A percentile compares a stretch with the other conserved stretches of the same genome.
phyloP scores from a whole-genome alignment of 2,329 filamentous ascomycete genomes.

The Verticillium nubilum region DNA sequence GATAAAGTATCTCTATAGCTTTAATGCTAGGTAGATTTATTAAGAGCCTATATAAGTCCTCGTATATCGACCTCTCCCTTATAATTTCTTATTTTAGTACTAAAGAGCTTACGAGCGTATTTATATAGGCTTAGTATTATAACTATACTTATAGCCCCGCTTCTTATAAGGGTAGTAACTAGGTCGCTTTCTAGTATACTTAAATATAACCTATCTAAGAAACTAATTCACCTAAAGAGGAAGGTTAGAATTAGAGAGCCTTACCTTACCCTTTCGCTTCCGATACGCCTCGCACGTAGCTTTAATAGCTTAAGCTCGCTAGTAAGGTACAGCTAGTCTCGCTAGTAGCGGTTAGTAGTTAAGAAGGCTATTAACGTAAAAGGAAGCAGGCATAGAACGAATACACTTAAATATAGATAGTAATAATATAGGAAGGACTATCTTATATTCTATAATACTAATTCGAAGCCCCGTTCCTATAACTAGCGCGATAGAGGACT shows the following conservation, averaged over 20 bases:
- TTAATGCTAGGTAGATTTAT: not conserved
- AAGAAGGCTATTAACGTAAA: too few species aligned
- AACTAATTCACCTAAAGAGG: not conserved
- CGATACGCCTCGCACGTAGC: too few species aligned
- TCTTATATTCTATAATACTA: too few species aligned
- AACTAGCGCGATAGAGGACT: too few species aligned
- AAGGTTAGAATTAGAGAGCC: not conserved
- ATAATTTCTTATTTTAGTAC: not conserved
- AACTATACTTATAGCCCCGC: not conserved
- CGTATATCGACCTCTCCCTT: not conserved
- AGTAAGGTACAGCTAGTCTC: too few species aligned
- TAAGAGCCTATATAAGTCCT: not conserved
- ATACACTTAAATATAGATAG: too few species aligned
- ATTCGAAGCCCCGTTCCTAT: too few species aligned
- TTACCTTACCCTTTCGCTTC: too few species aligned
- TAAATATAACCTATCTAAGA: not conserved
- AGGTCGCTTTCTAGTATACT: not conserved
- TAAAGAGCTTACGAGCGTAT: not conserved
- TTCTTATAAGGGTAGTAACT: not conserved
- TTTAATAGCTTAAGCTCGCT: too few species aligned
- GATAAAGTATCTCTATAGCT: not conserved
- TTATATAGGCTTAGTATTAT: not conserved
- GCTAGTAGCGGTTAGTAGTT: too few species aligned
- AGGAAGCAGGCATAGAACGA: too few species aligned
- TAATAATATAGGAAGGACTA: too few species aligned